A percentile compares a stretch with the other conserved stretches of the same genome.
Conservation (phyloP, 306 rosid genomes). For the Lathyrus sativus region DNA sequence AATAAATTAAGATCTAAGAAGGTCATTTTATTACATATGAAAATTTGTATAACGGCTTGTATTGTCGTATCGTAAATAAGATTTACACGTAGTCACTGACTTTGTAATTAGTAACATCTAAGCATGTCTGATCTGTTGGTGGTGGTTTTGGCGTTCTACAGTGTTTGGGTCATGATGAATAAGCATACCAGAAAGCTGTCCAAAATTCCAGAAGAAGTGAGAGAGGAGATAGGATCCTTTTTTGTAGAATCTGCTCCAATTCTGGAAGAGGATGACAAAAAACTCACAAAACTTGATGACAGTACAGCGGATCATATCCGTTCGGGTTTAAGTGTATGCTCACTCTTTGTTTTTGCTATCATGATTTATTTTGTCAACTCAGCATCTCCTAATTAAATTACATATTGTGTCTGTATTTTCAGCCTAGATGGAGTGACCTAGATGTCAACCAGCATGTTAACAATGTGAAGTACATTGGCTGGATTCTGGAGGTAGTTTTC, state of each 20-base stretch:
- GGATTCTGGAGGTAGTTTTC: constrained; percentile 91
- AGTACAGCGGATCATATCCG: constrained; percentile 65
- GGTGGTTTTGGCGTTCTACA: constrained; percentile 49
- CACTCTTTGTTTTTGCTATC: constrained; percentile 14
- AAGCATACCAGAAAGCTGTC: constrained; percentile 88
- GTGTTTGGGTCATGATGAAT: constrained; percentile 99
- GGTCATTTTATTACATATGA: constrained; percentile 14
- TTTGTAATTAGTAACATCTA: constrained; percentile 11
- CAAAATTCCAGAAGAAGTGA: constrained; percentile 89
- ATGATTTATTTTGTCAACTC: constrained; percentile 16
- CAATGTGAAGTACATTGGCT: constrained; percentile 99
- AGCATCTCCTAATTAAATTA: constrained; percentile 30
- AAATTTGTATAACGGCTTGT: constrained; percentile 2
- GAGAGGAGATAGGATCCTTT: constrained; percentile 84
- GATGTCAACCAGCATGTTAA: constrained; percentile 98
- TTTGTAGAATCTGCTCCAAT: constrained; percentile 72
- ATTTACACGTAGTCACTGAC: constrained; percentile 6
- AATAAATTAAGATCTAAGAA: constrained; percentile 12
- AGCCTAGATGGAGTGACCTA: constrained; percentile 97
- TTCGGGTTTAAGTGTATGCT: constrained; percentile 75
- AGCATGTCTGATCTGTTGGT: constrained; percentile 28
- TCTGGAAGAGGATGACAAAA: constrained; percentile 89
- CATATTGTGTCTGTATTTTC: constrained; percentile 33
- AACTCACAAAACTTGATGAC: constrained; percentile 79
- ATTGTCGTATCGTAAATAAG: not conserved